Base-by-base conservation (phyloP, 2,329 filamentous ascomycete genomes). In the Drechslera avenae region DNA sequence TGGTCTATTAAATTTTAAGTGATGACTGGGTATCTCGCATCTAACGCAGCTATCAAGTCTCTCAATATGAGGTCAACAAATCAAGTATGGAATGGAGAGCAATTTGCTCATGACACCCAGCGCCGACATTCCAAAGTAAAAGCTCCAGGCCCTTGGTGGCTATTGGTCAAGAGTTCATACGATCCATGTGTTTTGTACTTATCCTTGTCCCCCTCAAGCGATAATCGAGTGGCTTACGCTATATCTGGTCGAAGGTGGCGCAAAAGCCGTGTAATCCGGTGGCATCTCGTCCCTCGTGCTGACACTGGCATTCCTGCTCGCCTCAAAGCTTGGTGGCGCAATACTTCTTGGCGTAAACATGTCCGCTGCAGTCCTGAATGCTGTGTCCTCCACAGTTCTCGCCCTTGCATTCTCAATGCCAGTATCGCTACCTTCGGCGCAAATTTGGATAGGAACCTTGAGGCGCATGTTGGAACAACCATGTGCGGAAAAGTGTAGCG, bases 401-500 rank as follows among this genome's bases (percentile, higher is more conserved):
- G 59, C 64, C 39, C 66, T 52, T 28, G 69, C 68, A 40, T 69
- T 71, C 56, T 67, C 64, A 8, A 63, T 69, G 7, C 69, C 70
- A 1, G 59, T 66, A 19, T 58, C 66, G 46, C 72, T 75, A 7
- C 70, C 71, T 12, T 73, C 66, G 0, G 73, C 69, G 9, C 73
- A 74, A 52, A 81, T 68, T 56, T 81, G 78, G 2, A 81, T 53
- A 0, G 78, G 78, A 1, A 80, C 60, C 46, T 77, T 78, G 34
- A 81, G 63, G 6, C 67, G 66, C 26, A 79, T 46, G 1, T 47
- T 60, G 0, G 64, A 57, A 19, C 67, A 60, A 44, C 75, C 69
- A 3, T 68, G 57, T 41, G 83, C 78, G 3, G 80, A 78, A 17
- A 90, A 71, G 12, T 77, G 75, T 49, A 90, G 72, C 45, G 84